Conservation (phyloP, 108 stramenopile species). For the Skeletonema marinoi region DNA sequence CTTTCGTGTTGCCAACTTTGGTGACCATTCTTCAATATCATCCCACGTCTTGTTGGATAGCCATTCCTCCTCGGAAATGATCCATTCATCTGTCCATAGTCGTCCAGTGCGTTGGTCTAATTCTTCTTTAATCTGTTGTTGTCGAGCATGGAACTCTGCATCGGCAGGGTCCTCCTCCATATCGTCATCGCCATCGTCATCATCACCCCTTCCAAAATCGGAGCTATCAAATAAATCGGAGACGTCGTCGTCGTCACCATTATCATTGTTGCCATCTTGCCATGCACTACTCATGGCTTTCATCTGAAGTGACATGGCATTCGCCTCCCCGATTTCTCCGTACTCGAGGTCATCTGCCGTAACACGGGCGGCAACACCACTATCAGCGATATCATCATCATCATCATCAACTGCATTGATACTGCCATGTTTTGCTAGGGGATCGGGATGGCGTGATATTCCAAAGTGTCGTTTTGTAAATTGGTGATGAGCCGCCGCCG, state of each 20-base stretch:
- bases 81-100: constrained; percentile 64
- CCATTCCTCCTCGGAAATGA: constrained; percentile 75
- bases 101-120: constrained; percentile 61
- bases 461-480: constrained; percentile 13
- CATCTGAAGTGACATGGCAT: not conserved
- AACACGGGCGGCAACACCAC: not conserved
- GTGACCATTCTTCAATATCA: constrained; percentile 76
- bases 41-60: constrained; percentile 44
- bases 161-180: not conserved
- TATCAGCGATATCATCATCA: not conserved
- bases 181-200: constrained; percentile 12
- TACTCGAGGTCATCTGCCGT: constrained; percentile 1
- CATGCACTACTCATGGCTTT: not conserved
- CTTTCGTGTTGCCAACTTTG: constrained; percentile 59
- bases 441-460: constrained; percentile 35
- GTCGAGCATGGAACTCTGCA: constrained; percentile 7
- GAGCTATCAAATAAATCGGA: not conserved
- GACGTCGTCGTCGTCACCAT: not conserved
- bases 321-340: not conserved
- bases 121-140: constrained; percentile 51
- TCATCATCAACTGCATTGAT: constrained; percentile 11
- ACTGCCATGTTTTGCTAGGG: constrained; percentile 8
- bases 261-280: constrained; percentile 13
- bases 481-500: not conserved
- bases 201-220: not conserved